phyloP scores from a whole-genome alignment of 352 stramenopile genomes.

The Phytophthora pisi region DNA sequence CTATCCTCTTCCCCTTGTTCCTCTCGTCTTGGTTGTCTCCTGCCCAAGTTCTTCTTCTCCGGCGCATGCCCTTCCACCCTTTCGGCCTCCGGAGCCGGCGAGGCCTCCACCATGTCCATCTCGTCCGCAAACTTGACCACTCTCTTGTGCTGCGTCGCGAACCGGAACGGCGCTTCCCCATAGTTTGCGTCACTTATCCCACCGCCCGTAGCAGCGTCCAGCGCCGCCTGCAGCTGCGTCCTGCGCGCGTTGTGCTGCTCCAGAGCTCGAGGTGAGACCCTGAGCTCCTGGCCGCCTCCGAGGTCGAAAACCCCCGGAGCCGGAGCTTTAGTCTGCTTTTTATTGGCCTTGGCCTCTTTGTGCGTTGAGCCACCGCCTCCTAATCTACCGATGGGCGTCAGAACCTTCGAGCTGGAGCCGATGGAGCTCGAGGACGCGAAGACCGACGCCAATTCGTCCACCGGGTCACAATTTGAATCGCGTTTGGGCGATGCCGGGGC shows the following conservation, averaged over 20 bases:
- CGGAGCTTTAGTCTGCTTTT: constrained; percentile 7
- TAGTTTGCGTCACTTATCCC: constrained; percentile 7
- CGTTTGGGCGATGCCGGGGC: constrained; percentile 7
- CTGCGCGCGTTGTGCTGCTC: constrained; percentile 43
- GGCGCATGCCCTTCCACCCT: constrained; percentile 36
- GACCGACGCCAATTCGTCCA: constrained; percentile 36
- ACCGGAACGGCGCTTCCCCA: constrained; percentile 58
- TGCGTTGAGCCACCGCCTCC: constrained; percentile 4
- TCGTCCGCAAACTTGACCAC: constrained; percentile 20
- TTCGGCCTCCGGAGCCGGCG: constrained; percentile 20
- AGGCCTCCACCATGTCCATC: constrained; percentile 23
- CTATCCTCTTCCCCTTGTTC: constrained; percentile 17
- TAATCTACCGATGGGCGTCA: constrained; percentile 39
- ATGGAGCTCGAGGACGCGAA: constrained; percentile 35
- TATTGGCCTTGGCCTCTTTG: background rate
- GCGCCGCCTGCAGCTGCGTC: constrained; percentile 50
- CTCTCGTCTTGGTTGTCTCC: constrained; percentile 5
- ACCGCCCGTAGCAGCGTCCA: constrained; percentile 37
- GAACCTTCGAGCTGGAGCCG: constrained; percentile 17
- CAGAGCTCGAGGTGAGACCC: constrained; percentile 43
- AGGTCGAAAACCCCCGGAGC: constrained; percentile 26
- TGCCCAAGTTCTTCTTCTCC: constrained; percentile 38
- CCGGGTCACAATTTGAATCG: constrained; percentile 16
- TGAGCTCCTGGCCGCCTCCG: constrained; percentile 38
- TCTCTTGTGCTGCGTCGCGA: constrained; percentile 24